Base-by-base conservation (phyloP, 2,329 filamentous ascomycete species). In the Penicillium capsulatum region DNA sequence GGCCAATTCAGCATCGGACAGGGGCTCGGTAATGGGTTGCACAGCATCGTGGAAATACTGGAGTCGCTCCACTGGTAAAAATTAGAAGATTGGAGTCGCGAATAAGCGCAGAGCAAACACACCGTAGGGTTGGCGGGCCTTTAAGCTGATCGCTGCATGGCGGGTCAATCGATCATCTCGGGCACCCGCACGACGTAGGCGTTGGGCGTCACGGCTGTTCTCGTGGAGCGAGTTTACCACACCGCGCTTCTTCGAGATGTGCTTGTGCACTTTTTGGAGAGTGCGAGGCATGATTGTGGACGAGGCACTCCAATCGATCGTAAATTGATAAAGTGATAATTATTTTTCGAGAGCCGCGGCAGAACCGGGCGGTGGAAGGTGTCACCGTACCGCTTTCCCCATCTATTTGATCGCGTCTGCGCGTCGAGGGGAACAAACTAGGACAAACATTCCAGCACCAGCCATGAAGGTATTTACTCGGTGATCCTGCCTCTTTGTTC, bases 161-260 rank as follows among this genome's bases (percentile, higher is more conserved):
- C 83, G 84, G 52, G 80, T 80, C 24, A 98, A 74, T 60, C 86
- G 86, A 56, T 92, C 83, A 58, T 96, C 90, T 65, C 92, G 77
- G 48, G 83, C 77, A 46, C 80, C 79, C 14, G 92, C 92, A 55
- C 82, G 79, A 62, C 88, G 84, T 48, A 97, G 72, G 36, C 87
- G 79, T 58, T 84, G 79, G 3, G 89, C 86, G 71, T 97, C 87
- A 51, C 92, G 77, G 45, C 89, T 95, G 63, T 88, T 88, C 65
- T 89, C 84, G 60, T 97, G 91, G 15, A 97, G 75, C 9, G 83
- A 76, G 19, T 83, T 81, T 32, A 87, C 76, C 27, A 81, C 80
- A 14, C 81, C 80, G 51, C 84, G 81, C 76, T 96, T 96, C 72
- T 94, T 95, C 22, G 81, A 73, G 50, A 97, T 91, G 50, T 88